phyloP scores from a whole-genome alignment of 768 basidiomycete genomes.

The Psilocybe subaeruginosa region DNA sequence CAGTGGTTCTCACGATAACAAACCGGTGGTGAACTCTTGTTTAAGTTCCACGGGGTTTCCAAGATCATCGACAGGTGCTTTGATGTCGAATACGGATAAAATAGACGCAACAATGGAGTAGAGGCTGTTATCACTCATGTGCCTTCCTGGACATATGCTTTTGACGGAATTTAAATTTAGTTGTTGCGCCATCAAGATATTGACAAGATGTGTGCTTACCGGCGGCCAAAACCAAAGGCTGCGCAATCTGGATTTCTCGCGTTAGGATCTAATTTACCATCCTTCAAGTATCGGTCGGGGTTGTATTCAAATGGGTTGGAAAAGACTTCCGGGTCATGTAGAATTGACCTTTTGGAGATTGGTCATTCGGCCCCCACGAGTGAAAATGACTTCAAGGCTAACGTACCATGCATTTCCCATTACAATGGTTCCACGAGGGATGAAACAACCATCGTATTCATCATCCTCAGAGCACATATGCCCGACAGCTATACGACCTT shows the following conservation, averaged over 20 bases:
- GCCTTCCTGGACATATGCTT: constrained; percentile 30
- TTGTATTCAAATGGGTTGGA: constrained; percentile 36
- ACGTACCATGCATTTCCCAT: constrained; percentile 32
- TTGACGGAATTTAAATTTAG: background rate
- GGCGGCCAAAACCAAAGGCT: constrained; percentile 36
- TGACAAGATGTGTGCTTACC: constrained; percentile 17
- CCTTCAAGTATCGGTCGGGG: constrained; percentile 34
- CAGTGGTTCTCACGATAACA: constrained; percentile 23
- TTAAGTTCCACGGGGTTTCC: constrained; percentile 22
- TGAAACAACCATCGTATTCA: constrained; percentile 31
- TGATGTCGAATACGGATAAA: constrained; percentile 28
- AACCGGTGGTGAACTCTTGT: constrained; percentile 21
- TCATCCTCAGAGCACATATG: constrained; percentile 31
- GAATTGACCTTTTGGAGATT: constrained; percentile 16
- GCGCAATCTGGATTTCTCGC: constrained; percentile 27
- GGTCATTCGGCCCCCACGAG: background rate
- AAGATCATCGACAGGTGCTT: constrained; percentile 21
- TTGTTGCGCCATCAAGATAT: background rate
- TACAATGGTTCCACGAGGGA: constrained; percentile 32
- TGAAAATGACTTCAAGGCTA: background rate
- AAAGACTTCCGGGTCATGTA: constrained; percentile 41
- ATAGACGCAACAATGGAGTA: constrained; percentile 21
- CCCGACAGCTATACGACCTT: constrained; percentile 16
- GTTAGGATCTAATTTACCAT: constrained; percentile 23
- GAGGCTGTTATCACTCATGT: constrained; percentile 25